Evolutionary conservation across 345 rosid species (phyloP), one percentile per base, ranked within the genome.

Genomic region (Nephelium lappaceum): DNA sequence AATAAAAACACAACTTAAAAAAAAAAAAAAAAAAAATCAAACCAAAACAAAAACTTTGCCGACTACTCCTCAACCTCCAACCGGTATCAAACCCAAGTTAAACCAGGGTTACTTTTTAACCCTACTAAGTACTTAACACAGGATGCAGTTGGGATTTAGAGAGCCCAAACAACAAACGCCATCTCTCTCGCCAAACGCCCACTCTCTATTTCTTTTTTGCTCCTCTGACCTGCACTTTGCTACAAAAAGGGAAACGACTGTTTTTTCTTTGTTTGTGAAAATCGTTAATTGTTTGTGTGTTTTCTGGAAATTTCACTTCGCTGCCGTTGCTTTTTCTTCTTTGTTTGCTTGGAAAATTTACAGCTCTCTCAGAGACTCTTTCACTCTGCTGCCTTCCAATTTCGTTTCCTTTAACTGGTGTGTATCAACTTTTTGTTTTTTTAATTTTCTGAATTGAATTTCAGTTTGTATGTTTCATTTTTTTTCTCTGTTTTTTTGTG

Each of bases 51-150:
- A 77, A 84, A 78, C 67, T 71, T 71, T 65, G 83, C 87, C 87
- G 86, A 76, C 86, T 72, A 67, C 80, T 72, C 24, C 85, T 80
- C 86, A 78, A 80, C 83, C 36, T 57, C 83, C 83, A 73, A 73
- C 86, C 45, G 72, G 23, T 78, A 25, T 65, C 47, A 73, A 41
- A 82, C 71, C 70, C 69, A n/a, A 58, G 18, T 8, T 58, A 69
- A 84, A 89, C 90, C 69, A 78, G 79, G 83, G 90, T 86, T 87
- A 82, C 53, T 43, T 71, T 69, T 69, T 79, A 60, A 64, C 77
- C 81, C 81, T 81, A 0, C 8, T 6, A 25, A 41, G 55, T 53
- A 24, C 79, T 69, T 55, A 88, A 86, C 87, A 86, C 83, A 79
- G 8, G 84, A 86, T 85, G 75, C 81, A 75, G 84, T 83, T 84